phyloP scores from a whole-genome alignment of 2,329 filamentous ascomycete genomes.

The Cryphonectria parasitica region DNA sequence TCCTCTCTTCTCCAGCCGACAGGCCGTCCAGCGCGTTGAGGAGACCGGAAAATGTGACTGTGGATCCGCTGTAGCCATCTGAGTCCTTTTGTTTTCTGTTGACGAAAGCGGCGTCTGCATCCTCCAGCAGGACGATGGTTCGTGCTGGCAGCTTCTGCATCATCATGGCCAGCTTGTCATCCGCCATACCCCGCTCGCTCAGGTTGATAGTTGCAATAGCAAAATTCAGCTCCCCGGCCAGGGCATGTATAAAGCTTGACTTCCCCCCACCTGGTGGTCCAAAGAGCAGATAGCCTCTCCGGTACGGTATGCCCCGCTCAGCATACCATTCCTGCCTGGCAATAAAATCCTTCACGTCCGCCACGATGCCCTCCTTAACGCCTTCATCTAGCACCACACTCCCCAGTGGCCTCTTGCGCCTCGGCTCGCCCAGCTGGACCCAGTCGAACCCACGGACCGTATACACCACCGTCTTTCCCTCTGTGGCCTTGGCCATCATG shows the following conservation, averaged over 20 bases:
- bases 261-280: constrained; percentile 91
- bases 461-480: constrained; percentile 93
- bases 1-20: constrained; percentile 91
- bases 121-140: constrained; percentile 83
- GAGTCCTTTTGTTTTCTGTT: constrained; percentile 77
- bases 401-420: constrained; percentile 82
- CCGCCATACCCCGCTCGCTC: constrained; percentile 85
- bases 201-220: constrained; percentile 92
- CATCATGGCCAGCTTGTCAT: constrained; percentile 84
- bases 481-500: constrained; percentile 76
- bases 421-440: constrained; percentile 80
- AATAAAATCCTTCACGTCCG: constrained; percentile 83
- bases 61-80: constrained; percentile 85
- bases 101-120: constrained; percentile 88
- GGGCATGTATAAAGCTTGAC: constrained; percentile 92
- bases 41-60: constrained; percentile 91
- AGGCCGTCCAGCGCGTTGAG: constrained; percentile 87
- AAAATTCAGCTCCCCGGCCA: constrained; percentile 91
- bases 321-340: constrained; percentile 83
- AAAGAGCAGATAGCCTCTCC: constrained; percentile 85
- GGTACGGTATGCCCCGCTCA: constrained; percentile 92
- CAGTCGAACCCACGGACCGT: constrained; percentile 84
- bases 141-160: constrained; percentile 83
- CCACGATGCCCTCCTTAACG: constrained; percentile 78
- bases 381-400: constrained; percentile 87